These are phyloP conservation scores for Neofusicoccum kwambonambiense DNA, from an alignment of 2,329 filamentous ascomycete species.

Conservation along the genomic window DNA sequence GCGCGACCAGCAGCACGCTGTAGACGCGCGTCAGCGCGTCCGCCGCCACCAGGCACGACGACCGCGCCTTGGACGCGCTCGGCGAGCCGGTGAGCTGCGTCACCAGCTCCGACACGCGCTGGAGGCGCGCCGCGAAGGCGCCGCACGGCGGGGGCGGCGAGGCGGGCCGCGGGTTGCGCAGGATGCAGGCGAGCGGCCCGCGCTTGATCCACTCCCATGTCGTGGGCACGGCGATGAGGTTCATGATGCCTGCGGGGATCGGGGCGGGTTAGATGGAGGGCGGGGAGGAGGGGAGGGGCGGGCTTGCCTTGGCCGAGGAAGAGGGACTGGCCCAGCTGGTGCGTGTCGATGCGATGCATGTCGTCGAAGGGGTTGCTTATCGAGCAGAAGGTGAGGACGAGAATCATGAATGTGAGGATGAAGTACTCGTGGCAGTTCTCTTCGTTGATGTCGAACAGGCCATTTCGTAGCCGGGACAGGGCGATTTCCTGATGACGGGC, in stretches of 20 bases:
- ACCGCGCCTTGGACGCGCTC: neutral
- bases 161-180: neutral
- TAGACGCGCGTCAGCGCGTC: neutral
- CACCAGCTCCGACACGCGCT: neutral
- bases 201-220: neutral
- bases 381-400: conserved; percentile 1
- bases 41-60: neutral
- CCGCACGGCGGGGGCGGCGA: neutral
- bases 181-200: neutral
- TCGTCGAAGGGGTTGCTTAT: neutral
- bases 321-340: neutral
- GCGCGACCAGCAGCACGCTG: neutral
- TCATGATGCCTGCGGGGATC: neutral
- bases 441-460: neutral
- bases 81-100: neutral
- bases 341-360: neutral
- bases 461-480: neutral
- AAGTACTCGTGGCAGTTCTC: conserved; percentile 1
- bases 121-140: neutral
- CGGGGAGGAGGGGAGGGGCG: neutral
- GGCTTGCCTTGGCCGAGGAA: conserved; percentile 2
- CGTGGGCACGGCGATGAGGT: neutral
- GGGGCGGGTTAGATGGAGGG: neutral
- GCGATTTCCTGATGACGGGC: conserved; percentile 1
- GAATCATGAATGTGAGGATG: neutral